Base-by-base conservation (phyloP, 2,329 filamentous ascomycete genomes). In the Mycosphaerella arachidis region DNA sequence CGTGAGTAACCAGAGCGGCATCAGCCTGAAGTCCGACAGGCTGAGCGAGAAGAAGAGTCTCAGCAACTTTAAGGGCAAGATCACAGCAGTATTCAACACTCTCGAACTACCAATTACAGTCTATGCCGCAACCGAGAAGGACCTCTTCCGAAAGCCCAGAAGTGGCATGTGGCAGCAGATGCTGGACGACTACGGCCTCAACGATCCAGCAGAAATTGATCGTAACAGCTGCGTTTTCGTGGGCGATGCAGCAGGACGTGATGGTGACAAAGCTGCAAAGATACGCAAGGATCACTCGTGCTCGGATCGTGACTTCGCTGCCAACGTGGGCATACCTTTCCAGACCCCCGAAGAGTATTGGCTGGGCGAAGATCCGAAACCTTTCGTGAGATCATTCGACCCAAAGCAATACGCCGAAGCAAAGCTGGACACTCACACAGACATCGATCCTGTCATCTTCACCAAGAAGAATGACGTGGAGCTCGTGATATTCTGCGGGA, bases 271-370 rank as follows among this genome's bases (percentile, higher is more conserved):
- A 73, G 64, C 73, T 68, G 71, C 71, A 64, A 68, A 72, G 63
- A 73, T 76, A 58, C 76, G 72, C 45, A 82, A 82, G 57, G 84
- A 87, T 72, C 81, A 86, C 76, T 83, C 84, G 16, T 80, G 79
- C 69, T 82, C 79, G 12, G 85, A 88, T 73, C 79, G 83, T 59
- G 90, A 97, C 69, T 88, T 97, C 68, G 93, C 94, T 3, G 81
- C 87, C 62, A 97, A 99, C 70, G 77, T 92, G 12, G 90, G 90
- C 4, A 84, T 99, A 65, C 72, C 78, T 12, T 99, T 93, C 73
- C 79, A 86, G 59, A 96, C 93, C 0, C 94, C 94, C 0, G 94
- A 99, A 71, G 92, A 97, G 73, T 96, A 88, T 76, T 97, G 97
- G 71, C 82, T 93, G 0, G 82, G 82, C 1, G 84, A 91, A 67